Percentiles rank a stretch among this genome's conserved stretches.
Conservation (phyloP, 768 basidiomycete genomes). For the Strobilomyces dryophilus region DNA sequence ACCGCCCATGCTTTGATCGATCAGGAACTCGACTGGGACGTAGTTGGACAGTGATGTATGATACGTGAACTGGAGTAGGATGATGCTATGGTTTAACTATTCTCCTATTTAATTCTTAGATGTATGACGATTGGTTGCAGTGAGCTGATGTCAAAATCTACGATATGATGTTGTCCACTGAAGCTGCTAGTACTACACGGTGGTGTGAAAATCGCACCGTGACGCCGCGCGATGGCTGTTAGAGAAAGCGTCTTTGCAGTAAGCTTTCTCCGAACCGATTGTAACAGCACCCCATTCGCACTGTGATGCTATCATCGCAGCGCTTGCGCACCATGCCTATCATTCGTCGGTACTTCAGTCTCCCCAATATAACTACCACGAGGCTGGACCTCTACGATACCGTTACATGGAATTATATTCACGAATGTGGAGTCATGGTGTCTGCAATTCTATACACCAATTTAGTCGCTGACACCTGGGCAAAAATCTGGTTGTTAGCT, state of each 20-base stretch:
- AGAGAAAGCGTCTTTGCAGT: no score
- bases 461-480: not conserved
- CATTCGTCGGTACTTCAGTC: no score
- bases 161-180: not conserved
- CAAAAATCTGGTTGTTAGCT: not conserved
- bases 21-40: conserved; percentile 1
- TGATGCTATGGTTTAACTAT: not conserved
- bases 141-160: not conserved
- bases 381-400: not conserved
- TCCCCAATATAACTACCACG: no score
- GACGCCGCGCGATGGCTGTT: no score
- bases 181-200: not conserved
- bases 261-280: no score
- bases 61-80: not conserved
- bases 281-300: no score
- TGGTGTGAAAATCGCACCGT: no score
- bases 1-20: not conserved
- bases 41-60: not conserved
- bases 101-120: not conserved
- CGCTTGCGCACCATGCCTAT: no score
- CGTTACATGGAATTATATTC: not conserved
- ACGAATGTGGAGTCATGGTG: not conserved
- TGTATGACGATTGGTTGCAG: not conserved
- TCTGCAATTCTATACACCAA: not conserved
- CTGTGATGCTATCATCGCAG: no score